Base-by-base conservation (phyloP, 2,329 filamentous ascomycete species). In the Trichoderma cornu-damae region DNA sequence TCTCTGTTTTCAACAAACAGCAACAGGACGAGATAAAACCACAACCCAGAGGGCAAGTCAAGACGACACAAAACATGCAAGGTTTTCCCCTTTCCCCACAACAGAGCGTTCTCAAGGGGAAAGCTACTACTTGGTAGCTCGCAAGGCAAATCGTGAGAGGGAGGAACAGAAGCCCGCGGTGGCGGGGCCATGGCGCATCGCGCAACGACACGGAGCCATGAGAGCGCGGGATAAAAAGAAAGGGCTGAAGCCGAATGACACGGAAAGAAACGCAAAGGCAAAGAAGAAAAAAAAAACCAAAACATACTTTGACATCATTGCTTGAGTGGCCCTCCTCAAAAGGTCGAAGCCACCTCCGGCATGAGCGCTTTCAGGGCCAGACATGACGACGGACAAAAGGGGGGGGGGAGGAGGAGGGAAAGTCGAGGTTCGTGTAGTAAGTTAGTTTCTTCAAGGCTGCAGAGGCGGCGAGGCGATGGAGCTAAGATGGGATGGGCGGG, bases 281-380 rank as follows among this genome's bases (percentile, higher is more conserved):
- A n/a, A n/a, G n/a, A n/a, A n/a, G n/a, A 55, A 32, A 59, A 59
- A 14, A 24, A 56, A 14, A 55, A 37, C 59, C 34, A 26, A 47
- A 58, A 78, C 80, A 69, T 78, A 83, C 80, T 74, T 84, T 72
- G 80, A 83, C 79, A 85, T 82, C 77, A 84, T 80, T 64, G 78
- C 79, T 66, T 84, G 80, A n/a, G 82, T 85, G 61, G 82, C 82
- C 68, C 81, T 76, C 66, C 79, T 75, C 62, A 85, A 69, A 63
- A 85, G 73, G 70, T 85, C 82, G 64, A 79, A 82, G 63, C 78
- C 75, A 66, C 77, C 75, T 32, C 68, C 66, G 65, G 70, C 67
- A 61, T 69, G 68, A 56, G 68, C 67, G 64, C 68, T 70, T 67
- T 80, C 77, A 60, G 75, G 72, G 72, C 76, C 76, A 66, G 79